Base-by-base conservation (phyloP, 371 early-diverging fungal genomes). In the Rhizomucor miehei region DNA sequence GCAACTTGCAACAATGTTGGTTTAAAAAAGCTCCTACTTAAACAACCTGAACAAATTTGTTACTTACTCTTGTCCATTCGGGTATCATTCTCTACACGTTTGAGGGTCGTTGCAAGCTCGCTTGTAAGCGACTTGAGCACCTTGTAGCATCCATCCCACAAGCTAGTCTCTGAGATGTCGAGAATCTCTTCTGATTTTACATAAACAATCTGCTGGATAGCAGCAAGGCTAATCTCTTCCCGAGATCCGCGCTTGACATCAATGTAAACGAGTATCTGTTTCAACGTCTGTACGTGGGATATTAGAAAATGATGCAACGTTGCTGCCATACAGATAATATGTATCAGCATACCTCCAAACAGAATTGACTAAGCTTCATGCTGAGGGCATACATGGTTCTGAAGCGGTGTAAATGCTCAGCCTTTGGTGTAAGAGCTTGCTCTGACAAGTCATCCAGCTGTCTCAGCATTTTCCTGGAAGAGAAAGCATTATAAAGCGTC, bases 381-480 rank as follows among this genome's bases (percentile, higher is more conserved):
- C 81, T 81, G 13, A 75, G 63, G 2, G 67, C 55, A 52, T 77
- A 76, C 14, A 77, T 62, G n/a, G 69, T 82, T 40, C 65, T 74
- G 63, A 84, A 83, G 34, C 77, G 67, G 20, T 77, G 58, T 24
- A 75, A 58, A 38, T 73, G 66, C 44, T 81, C 84, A 0, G 79
- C 63, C 54, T 79, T 82, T 23, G 82, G 56, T n/a, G 75, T 74
- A 16, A 81, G 57, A 3, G 77, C 76, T 46, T 83, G 74, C 12
- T 81, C 81, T 11, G 71, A 67, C 20, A 89, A 62, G 47, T 90
- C 90, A 23, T 79, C 81, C n/a, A 89, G 56, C 39, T 85, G 80
- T 23, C 88, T 79, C 54, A 82, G 53, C 29, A 90, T 51, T 77
- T 89, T 90, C 44, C 71, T 70, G 54, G 11, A 14, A 13, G 20